These are phyloP conservation scores for Phytophthora europaea DNA, from an alignment of 352 stramenopile species.

Conservation along the genomic window DNA sequence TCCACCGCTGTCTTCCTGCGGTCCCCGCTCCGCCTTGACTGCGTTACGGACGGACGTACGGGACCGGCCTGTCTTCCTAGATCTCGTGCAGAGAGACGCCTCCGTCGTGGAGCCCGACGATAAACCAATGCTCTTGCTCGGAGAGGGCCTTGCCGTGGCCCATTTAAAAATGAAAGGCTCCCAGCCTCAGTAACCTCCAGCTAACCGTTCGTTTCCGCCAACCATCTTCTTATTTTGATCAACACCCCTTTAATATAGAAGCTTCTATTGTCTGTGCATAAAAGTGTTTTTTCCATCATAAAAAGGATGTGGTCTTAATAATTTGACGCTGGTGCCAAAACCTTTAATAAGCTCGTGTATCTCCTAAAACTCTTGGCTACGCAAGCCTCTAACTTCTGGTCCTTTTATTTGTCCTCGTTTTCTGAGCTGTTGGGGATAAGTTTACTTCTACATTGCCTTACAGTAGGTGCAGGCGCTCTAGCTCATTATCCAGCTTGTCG, in stretches of 20 bases:
- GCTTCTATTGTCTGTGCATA: too few species aligned
- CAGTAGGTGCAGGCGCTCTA: too few species aligned
- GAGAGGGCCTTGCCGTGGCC: slow-evolving; percentile 1
- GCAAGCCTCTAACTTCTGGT: not conserved
- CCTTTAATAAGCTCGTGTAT: not conserved
- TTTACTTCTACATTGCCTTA: too few species aligned
- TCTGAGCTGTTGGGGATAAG: too few species aligned
- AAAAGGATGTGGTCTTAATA: too few species aligned
- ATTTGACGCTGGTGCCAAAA: too few species aligned
- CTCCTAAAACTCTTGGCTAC: not conserved
- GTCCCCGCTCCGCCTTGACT: not conserved
- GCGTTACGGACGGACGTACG: not conserved
- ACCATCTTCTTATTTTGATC: too few species aligned
- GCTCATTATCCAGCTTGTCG: too few species aligned
- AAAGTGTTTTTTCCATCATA: too few species aligned
- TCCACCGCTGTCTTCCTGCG: not conserved
- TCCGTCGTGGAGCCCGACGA: slow-evolving; percentile 6
- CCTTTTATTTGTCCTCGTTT: too few species aligned
- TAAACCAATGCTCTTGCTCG: not conserved
- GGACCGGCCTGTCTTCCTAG: not conserved
- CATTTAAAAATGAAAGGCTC: not conserved
- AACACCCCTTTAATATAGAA: not conserved
- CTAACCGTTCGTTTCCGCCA: too few species aligned
- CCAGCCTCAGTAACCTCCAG: too few species aligned
- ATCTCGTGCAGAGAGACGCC: slow-evolving; percentile 1